Evolutionary conservation across 345 rosid genomes (phyloP).

Genomic region (Citrus glauca): DNA sequence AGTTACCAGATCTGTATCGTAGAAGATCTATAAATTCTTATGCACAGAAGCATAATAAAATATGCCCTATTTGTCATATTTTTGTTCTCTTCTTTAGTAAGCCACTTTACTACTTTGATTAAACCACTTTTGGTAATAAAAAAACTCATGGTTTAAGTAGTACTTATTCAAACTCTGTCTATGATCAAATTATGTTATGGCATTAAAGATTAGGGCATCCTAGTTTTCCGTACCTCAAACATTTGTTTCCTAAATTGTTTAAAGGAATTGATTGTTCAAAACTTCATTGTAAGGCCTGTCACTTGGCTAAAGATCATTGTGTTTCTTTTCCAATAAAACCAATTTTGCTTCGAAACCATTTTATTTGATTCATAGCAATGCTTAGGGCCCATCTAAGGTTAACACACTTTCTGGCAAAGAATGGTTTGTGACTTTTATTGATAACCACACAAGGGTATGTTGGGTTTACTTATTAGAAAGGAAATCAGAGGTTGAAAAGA

Average conservation of each 20-base stretch:
- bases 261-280: neutral
- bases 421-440: neutral
- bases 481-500: neutral
- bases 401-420: neutral
- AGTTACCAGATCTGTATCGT: no score
- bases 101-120: neutral
- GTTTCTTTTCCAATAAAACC: no score
- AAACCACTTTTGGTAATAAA: neutral
- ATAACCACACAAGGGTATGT: neutral
- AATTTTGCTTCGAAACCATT: neutral
- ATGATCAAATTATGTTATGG: neutral
- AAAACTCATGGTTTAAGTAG: neutral
- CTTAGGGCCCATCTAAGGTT: neutral
- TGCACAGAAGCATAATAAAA: no score
- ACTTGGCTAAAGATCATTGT: neutral
- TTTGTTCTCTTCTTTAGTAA: no score
- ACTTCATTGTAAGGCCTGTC: neutral
- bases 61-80: no score
- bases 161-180: neutral
- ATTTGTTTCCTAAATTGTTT: neutral
- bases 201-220: neutral
- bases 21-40: no score
- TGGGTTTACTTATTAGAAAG: neutral
- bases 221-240: neutral
- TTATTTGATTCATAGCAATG: neutral